Percentiles rank a stretch among this genome's conserved stretches.
Conservation (phyloP, 805 yeast species). For the Sugiyamaella mastotermitis region DNA sequence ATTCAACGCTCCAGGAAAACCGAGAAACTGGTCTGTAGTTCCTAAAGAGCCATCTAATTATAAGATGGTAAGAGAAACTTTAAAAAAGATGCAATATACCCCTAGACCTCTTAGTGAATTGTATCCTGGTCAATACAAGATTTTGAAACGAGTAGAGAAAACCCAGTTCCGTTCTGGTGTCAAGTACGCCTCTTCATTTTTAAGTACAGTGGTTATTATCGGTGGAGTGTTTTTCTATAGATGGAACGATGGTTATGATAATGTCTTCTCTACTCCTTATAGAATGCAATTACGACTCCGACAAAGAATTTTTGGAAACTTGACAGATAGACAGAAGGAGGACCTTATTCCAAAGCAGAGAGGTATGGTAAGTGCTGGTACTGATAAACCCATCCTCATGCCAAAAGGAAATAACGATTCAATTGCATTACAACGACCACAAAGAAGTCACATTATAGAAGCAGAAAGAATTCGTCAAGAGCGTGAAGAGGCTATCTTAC, state of each 20-base stretch:
- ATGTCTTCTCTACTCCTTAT: slow-evolving; percentile 64
- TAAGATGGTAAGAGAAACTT: slow-evolving; percentile 62
- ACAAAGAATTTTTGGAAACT: slow-evolving; percentile 45
- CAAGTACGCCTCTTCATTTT: slow-evolving; percentile 34
- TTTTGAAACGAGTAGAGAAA: slow-evolving; percentile 52
- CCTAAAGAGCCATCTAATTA: slow-evolving; percentile 65
- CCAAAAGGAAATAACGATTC: slow-evolving; percentile 7
- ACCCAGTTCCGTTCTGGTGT: slow-evolving; percentile 57
- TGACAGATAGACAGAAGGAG: slow-evolving; percentile 53
- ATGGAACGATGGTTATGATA: slow-evolving; percentile 82
- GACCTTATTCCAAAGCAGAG: slow-evolving; percentile 45
- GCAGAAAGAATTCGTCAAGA: slow-evolving; percentile 68
- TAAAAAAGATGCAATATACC: slow-evolving; percentile 66
- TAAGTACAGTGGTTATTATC: slow-evolving; percentile 28
- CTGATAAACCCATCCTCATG: slow-evolving; percentile 12
- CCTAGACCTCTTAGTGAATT: slow-evolving; percentile 70
- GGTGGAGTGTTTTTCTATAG: slow-evolving; percentile 68
- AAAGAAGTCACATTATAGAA: slow-evolving; percentile 63
- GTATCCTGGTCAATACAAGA: slow-evolving; percentile 76
- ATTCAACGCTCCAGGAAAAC: slow-evolving; percentile 58
- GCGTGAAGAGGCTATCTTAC: slow-evolving; percentile 51
- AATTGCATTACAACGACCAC: slow-evolving; percentile 52
- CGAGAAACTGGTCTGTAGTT: slow-evolving; percentile 48
- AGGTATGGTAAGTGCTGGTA: slow-evolving; percentile 22
- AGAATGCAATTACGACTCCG: slow-evolving; percentile 53